A percentile compares a stretch with the other conserved stretches of the same genome.
Evolutionary conservation across 1,284 basidiomycete species (phyloP).

Genomic region (Cryptococcus floricola): DNA sequence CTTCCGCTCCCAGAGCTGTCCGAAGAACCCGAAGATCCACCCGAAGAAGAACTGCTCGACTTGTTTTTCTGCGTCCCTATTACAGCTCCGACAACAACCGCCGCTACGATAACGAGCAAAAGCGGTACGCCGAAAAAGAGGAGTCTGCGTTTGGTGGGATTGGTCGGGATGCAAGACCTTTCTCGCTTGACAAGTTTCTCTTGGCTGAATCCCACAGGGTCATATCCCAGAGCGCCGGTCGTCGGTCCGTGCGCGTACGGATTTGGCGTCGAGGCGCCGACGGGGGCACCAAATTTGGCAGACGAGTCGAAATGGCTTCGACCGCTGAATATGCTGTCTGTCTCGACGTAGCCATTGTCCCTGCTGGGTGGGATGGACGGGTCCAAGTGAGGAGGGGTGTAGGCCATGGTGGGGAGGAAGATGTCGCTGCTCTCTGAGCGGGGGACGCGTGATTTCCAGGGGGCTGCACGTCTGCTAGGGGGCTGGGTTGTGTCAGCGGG

Average conservation of each 20-base stretch:
- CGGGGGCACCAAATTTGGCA: background rate
- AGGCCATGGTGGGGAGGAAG: too few relatives aligned
- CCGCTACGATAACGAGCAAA: slow-evolving; percentile 34
- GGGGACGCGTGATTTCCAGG: background rate
- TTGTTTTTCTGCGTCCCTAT: slow-evolving; percentile 16
- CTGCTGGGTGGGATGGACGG: background rate
- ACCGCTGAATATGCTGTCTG: background rate
- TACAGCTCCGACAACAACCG: slow-evolving; percentile 31
- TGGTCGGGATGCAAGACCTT: slow-evolving; percentile 15
- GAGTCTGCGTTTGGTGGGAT: slow-evolving; percentile 27
- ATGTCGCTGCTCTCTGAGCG: background rate
- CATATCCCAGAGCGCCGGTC: background rate
- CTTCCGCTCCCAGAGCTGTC: slow-evolving; percentile 4
- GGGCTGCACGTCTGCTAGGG: background rate
- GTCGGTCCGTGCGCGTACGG: background rate
- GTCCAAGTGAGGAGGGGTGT: too few relatives aligned
- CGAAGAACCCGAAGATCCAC: background rate
- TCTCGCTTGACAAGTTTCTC: background rate
- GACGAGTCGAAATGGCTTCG: background rate
- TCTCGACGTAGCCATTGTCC: background rate
- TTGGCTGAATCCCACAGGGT: background rate
- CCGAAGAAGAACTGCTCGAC: slow-evolving; percentile 9
- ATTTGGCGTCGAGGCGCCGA: background rate
- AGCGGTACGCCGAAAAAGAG: slow-evolving; percentile 36
- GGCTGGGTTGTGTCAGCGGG: background rate